phyloP scores from a whole-genome alignment of 805 yeast genomes.

The Grigorovia transvaalensis region DNA sequence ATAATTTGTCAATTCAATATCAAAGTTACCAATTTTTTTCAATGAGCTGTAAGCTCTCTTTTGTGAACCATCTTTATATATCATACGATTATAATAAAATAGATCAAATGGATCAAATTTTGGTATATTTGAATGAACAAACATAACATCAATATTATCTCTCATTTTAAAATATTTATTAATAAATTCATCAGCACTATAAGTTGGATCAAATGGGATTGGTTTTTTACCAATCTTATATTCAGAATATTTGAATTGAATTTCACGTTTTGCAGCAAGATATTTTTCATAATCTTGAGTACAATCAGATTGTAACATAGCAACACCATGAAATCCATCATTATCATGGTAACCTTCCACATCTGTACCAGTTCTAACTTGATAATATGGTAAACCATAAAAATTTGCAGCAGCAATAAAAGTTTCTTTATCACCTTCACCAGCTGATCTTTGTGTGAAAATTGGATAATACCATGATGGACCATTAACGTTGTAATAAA shows the following conservation, averaged over 20 bases:
- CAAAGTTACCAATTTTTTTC: constrained; percentile 15
- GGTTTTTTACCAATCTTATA: background rate
- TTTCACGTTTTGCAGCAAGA: constrained; percentile 11
- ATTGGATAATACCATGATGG: constrained; percentile 61
- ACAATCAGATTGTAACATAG: constrained; percentile 73
- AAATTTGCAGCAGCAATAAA: constrained; percentile 49
- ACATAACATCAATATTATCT: constrained; percentile 15
- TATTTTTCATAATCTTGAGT: constrained; percentile 39
- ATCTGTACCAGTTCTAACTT: constrained; percentile 32
- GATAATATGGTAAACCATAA: constrained; percentile 40
- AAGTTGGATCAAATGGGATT: constrained; percentile 9
- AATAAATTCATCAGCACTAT: constrained; percentile 13
- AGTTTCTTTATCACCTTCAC: constrained; percentile 74
- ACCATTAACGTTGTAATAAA: constrained; percentile 60
- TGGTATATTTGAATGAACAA: constrained; percentile 33
- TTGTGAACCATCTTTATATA: constrained; percentile 15
- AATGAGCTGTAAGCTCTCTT: constrained; percentile 17
- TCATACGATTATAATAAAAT: constrained; percentile 15
- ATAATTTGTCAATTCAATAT: constrained; percentile 22
- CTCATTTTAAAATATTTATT: constrained; percentile 11
- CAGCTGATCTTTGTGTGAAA: constrained; percentile 69
- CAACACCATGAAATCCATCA: constrained; percentile 47
- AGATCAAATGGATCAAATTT: constrained; percentile 30
- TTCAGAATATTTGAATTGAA: constrained; percentile 7
- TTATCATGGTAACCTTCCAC: constrained; percentile 32